A percentile compares a stretch with the other conserved stretches of the same genome.
These are phyloP conservation scores for Neurospora cerealis DNA, from an alignment of 495 filamentous ascomycete species.

Conservation along the genomic window DNA sequence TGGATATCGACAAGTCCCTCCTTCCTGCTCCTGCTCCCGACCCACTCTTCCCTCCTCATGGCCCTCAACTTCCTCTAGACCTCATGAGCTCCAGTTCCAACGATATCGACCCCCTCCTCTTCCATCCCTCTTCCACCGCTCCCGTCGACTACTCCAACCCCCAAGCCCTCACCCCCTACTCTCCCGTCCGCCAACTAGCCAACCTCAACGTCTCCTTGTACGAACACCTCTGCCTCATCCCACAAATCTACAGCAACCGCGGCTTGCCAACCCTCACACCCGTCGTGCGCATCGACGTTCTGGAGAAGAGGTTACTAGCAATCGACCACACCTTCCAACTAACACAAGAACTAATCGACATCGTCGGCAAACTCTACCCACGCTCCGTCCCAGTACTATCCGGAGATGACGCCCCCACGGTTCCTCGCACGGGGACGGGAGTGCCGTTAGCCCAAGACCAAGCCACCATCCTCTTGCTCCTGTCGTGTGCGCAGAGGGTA, in stretches of 20 bases:
- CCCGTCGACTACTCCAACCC: background rate
- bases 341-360: slow-evolving; percentile 4
- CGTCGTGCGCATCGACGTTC: background rate
- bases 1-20: background rate
- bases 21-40: background rate
- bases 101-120: background rate
- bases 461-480: background rate
- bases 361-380: background rate
- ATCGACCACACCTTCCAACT: slow-evolving; percentile 4
- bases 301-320: background rate
- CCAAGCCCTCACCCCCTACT: background rate
- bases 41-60: background rate
- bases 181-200: slow-evolving; percentile 2
- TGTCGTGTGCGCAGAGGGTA: slow-evolving; percentile 4
- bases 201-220: slow-evolving; percentile 4
- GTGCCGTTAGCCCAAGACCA: background rate
- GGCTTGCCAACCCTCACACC: background rate
- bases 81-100: background rate
- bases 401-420: background rate
- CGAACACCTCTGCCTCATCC: slow-evolving; percentile 1
- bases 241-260: background rate
- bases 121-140: background rate
- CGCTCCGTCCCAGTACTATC: background rate
- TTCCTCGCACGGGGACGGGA: background rate
- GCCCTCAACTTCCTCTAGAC: background rate